Conservation (phyloP, 2,329 filamentous ascomycete genomes). For the Diplodia sapinea region DNA sequence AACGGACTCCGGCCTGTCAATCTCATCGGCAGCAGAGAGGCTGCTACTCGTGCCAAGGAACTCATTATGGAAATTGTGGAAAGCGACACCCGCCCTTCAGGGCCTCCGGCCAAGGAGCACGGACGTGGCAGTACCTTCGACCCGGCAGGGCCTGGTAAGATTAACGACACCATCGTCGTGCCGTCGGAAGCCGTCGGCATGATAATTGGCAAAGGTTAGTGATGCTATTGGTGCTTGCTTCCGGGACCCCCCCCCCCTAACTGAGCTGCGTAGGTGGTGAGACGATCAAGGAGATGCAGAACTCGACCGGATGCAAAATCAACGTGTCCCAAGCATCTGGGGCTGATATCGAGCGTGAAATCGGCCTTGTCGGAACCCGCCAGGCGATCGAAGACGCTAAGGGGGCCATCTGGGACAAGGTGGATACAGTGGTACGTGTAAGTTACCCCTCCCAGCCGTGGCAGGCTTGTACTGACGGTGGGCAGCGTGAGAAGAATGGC, state of each 20-base stretch:
- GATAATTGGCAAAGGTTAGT: conserved; percentile 84
- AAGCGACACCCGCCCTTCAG: conserved; percentile 67
- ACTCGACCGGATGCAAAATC: conserved; percentile 87
- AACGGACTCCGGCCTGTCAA: conserved; percentile 90
- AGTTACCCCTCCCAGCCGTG: neutral
- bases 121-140: conserved; percentile 49
- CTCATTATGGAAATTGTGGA: conserved; percentile 94
- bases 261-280: conserved; percentile 67
- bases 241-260: conserved; percentile 33
- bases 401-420: conserved; percentile 86
- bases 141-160: conserved; percentile 61
- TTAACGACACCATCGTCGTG: conserved; percentile 82
- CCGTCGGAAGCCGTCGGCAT: conserved; percentile 92
- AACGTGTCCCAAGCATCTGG: conserved; percentile 85
- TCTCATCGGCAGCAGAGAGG: conserved; percentile 77
- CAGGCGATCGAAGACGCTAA: conserved; percentile 83
- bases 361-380: conserved; percentile 78
- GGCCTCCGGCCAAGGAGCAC: conserved; percentile 47
- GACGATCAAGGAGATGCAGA: conserved; percentile 94
- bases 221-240: conserved; percentile 1
- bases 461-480: conserved; percentile 35
- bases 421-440: conserved; percentile 79
- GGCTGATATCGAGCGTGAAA: conserved; percentile 82
- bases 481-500: conserved; percentile 55
- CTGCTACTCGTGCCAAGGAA: conserved; percentile 79